Evolutionary conservation across 2,329 filamentous ascomycete genomes (phyloP).

Genomic region (Talaromyces sp.): DNA sequence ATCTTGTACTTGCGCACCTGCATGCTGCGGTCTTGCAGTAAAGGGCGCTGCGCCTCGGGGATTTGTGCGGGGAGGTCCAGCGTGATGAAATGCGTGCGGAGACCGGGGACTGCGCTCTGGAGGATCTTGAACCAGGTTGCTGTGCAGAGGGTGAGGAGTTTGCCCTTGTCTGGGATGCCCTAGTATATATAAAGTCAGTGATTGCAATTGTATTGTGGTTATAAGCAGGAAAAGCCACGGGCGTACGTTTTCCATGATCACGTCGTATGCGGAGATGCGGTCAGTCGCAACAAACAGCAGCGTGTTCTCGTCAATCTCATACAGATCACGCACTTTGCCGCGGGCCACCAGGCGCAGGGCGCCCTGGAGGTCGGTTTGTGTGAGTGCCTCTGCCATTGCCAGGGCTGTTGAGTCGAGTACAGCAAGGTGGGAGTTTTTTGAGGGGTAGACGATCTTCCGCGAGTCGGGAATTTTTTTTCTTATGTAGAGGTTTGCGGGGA

Average conservation of each 20-base stretch:
- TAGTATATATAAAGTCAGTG: conserved; percentile 22
- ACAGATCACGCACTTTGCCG: conserved; percentile 79
- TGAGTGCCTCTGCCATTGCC: conserved; percentile 30
- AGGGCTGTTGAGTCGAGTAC: not conserved
- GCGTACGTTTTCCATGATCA: conserved; percentile 70
- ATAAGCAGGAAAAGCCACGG: conserved; percentile 28
- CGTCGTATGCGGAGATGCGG: conserved; percentile 93
- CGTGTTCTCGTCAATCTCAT: conserved; percentile 62
- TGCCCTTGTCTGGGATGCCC: conserved; percentile 64
- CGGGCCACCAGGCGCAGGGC: conserved; percentile 49
- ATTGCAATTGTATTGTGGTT: not conserved
- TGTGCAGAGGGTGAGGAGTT: conserved; percentile 62
- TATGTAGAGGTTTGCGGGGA: not conserved
- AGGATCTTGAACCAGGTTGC: conserved; percentile 64
- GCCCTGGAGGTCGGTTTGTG: conserved; percentile 38
- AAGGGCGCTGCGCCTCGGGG: conserved; percentile 42
- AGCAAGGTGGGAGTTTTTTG: not conserved
- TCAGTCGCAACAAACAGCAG: conserved; percentile 83
- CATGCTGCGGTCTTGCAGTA: conserved; percentile 66
- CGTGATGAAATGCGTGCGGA: conserved; percentile 60
- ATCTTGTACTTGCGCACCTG: conserved; percentile 67
- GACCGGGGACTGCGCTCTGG: conserved; percentile 48
- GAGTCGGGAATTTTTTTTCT: not conserved
- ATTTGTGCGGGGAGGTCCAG: conserved; percentile 51
- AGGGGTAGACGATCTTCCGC: not conserved